Conservation (phyloP, 2,329 filamentous ascomycete species). For the Neofusicoccum parvum region DNA sequence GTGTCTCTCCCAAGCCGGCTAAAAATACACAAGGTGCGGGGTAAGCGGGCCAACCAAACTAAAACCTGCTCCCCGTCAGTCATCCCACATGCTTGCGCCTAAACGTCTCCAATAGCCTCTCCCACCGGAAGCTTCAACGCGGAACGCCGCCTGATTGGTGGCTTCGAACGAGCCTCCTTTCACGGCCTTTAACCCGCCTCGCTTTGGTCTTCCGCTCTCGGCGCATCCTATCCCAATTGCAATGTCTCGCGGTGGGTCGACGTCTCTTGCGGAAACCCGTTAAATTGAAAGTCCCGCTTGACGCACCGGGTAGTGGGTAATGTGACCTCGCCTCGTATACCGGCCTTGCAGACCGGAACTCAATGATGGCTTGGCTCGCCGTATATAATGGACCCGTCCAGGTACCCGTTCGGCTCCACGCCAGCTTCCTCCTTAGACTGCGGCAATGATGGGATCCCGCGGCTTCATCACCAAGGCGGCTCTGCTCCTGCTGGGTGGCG, state of each 20-base stretch:
- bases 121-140: conserved; percentile 6
- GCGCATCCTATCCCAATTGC: background rate
- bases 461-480: background rate
- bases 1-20: background rate
- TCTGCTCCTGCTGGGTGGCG: background rate
- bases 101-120: background rate
- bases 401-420: background rate
- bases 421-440: background rate
- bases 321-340: background rate
- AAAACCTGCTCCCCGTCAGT: too few relatives aligned
- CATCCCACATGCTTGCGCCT: background rate
- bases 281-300: background rate
- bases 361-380: background rate
- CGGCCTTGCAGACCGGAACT: background rate
- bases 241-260: conserved; percentile 1
- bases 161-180: background rate
- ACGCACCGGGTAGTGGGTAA: background rate
- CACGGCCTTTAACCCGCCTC: background rate
- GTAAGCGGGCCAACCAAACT: background rate
- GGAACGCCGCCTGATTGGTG: background rate
- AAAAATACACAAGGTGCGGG: conserved; percentile 6
- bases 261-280: too few relatives aligned
- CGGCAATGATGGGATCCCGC: background rate
- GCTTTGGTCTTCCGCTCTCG: background rate
- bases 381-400: background rate